These are phyloP conservation scores for Naganishia onofrii DNA, from an alignment of 768 basidiomycete species.

Conservation along the genomic window DNA sequence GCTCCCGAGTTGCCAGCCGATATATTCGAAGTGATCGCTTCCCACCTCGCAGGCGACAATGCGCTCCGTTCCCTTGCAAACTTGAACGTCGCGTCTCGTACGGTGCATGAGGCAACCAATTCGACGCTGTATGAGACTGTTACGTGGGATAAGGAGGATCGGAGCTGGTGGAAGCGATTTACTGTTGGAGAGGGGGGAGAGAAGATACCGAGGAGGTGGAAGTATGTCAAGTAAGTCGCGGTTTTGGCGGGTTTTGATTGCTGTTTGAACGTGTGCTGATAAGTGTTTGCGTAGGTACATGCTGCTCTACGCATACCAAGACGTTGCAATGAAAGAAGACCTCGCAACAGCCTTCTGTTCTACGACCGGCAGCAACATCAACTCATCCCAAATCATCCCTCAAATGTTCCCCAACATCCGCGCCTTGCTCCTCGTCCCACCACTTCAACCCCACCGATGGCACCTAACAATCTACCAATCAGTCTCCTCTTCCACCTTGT, in stretches of 20 bases:
- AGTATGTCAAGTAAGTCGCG: slow-evolving; percentile 21
- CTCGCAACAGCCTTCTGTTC: neutral
- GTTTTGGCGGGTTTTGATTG: too few species aligned
- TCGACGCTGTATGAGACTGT: slow-evolving; percentile 17
- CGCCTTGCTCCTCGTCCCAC: slow-evolving; percentile 14
- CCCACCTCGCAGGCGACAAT: slow-evolving; percentile 11
- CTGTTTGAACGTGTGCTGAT: too few species aligned
- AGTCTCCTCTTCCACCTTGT: slow-evolving; percentile 1
- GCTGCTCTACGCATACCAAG: slow-evolving; percentile 22
- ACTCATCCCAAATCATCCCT: slow-evolving; percentile 1
- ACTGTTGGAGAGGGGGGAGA: neutral
- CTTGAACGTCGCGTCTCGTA: slow-evolving; percentile 10
- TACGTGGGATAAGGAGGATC: slow-evolving; percentile 8
- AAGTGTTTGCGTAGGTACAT: slow-evolving; percentile 1
- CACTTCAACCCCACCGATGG: slow-evolving; percentile 22
- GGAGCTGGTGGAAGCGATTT: slow-evolving; percentile 20
- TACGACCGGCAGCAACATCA: too few species aligned
- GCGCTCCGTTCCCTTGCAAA: slow-evolving; percentile 7
- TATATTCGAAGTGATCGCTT: slow-evolving; percentile 11
- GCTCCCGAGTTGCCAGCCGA: slow-evolving; percentile 7
- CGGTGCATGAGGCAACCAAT: slow-evolving; percentile 18
- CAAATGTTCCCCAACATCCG: slow-evolving; percentile 24
- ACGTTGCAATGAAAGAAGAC: slow-evolving; percentile 6
- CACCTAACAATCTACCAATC: slow-evolving; percentile 11
- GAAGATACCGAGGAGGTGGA: slow-evolving; percentile 15